Evolutionary conservation across 495 filamentous ascomycete species (phyloP), one percentile per base, ranked within the genome.

Genomic region (Penicillium lagena): DNA sequence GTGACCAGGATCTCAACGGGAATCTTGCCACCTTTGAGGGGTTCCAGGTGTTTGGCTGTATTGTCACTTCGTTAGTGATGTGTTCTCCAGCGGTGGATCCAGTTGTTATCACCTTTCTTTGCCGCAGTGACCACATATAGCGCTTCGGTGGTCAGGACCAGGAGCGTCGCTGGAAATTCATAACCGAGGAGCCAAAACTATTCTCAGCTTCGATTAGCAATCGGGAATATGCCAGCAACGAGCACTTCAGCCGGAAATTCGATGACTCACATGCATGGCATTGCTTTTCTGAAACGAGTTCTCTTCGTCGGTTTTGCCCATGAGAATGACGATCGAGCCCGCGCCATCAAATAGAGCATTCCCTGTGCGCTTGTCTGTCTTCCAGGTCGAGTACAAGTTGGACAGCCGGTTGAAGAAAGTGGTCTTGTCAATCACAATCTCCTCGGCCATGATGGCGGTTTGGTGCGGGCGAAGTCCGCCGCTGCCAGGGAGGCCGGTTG

Each of bases 111-210:
- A 93, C 90, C 90, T 81, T 99, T 99, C 70, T 99, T 99, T 13
- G 87, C 82, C 9, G 93, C 97, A 2, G 94, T 97, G 43, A 97
- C 83, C 40, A 96, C 81, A 62, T 89, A 91, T 49, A 97, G 70
- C 42, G 79, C 76, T 42, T 97, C 94, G 40, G 81, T 78, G 9
- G 94, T 96, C 54, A 97, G 77, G 36, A 99, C 75, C 66, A 99
- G 85, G 34, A 97, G 75, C 0, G 93, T 97, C 11, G 93, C 89
- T 35, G 93, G 93, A 56, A 99, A 99, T 60, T 99, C 93, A 74
- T 97, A 99, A 51, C 93, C 93, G 46, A 99, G 78, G 39, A 99
- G 76, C 93, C 93, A 99, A 70, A 96, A 95, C 89, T 98, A 68
- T 34, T 49, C 4, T 22, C 9, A n/a, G 30, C 22, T 11, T 36